Percentiles rank a stretch among this genome's conserved stretches.
Evolutionary conservation across 2,329 filamentous ascomycete genomes (phyloP).

Genomic region (Diaporthe amygdali): DNA sequence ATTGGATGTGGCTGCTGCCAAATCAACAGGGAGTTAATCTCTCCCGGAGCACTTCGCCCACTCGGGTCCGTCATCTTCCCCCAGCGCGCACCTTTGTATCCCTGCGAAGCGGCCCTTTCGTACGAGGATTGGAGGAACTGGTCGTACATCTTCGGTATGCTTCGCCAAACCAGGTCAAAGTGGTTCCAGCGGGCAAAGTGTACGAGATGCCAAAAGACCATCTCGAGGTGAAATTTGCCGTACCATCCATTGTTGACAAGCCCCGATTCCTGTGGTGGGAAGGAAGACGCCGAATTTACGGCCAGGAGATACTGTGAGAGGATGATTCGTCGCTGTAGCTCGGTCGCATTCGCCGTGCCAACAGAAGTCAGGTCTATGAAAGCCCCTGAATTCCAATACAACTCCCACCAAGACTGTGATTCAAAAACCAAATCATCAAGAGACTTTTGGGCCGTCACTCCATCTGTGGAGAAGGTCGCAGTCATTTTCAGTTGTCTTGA

Average conservation of each 20-base stretch:
- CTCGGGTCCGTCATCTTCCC: conserved; percentile 63
- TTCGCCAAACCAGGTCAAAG: conserved; percentile 49
- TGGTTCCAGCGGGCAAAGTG: conserved; percentile 58
- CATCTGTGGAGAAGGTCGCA: conserved; percentile 37
- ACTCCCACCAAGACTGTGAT: conserved; percentile 49
- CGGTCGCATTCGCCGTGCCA: conserved; percentile 45
- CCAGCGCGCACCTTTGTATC: conserved; percentile 50
- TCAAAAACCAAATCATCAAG: conserved; percentile 35
- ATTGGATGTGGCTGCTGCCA: conserved; percentile 69
- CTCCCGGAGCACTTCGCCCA: conserved; percentile 60
- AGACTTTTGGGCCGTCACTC: conserved; percentile 28
- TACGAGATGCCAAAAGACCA: conserved; percentile 58
- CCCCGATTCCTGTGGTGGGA: conserved; percentile 51
- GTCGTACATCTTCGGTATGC: conserved; percentile 50
- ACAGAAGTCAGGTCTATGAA: conserved; percentile 55
- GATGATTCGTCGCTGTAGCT: conserved; percentile 58
- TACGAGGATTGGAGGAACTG: conserved; percentile 48
- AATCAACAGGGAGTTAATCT: conserved; percentile 65
- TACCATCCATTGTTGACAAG: conserved; percentile 62
- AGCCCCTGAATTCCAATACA: conserved; percentile 55
- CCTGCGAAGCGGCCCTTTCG: conserved; percentile 43
- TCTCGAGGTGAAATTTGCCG: conserved; percentile 61
- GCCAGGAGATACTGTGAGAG: conserved; percentile 58
- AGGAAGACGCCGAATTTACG: conserved; percentile 55
- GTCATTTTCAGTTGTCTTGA: conserved; percentile 36